Base-by-base conservation (phyloP, 2,329 filamentous ascomycete species). In the Colletotrichum trifolii region DNA sequence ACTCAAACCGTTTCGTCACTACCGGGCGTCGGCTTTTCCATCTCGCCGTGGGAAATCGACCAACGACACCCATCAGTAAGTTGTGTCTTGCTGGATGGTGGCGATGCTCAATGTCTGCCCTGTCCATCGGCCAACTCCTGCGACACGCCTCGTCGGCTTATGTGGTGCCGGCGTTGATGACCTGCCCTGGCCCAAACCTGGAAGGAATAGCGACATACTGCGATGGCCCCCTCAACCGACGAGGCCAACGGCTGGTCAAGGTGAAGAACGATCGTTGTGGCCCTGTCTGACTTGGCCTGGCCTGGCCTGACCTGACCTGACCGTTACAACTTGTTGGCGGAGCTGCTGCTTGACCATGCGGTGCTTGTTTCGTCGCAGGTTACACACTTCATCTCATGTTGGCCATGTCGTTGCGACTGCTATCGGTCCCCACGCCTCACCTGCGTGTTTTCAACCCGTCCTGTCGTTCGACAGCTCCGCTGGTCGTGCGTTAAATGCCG, bases 401-500 rank as follows among this genome's bases (percentile, higher is more conserved):
- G 34, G 54, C 42, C 56, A 54, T 39, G 50, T 42, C 50, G 57
- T 55, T 61, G 62, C 36, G 55, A 62, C 57, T 53, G 57, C 52
- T 56, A 52, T 50, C 25, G 25, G 25, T 25, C 25, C 25, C 25
- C 52, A 17, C 47, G 58, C 62, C 62, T 65, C 62, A 65, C 52
- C 53, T 62, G 62, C 58, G 48, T 56, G 25, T 53, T 49, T 50
- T 53, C 52, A 65, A 65, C 62, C 63, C 63, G 48, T 62, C 58
- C 36, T 65, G 63, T 65, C 58, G 63, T 65, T 65, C 52, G 63
- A 62, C 62, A 60, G 62, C 58, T 62, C 46, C 58, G 62, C 42
- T 65, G 52, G 52, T 65, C 58, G 58, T 65, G 52, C 63, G 47
- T 65, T 65, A 48, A 65, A 65, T 65, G 63, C 52, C 63, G 63